These are phyloP conservation scores for Rosa multiflora DNA, from an alignment of 306 rosid genomes.

Conservation along the genomic window DNA sequence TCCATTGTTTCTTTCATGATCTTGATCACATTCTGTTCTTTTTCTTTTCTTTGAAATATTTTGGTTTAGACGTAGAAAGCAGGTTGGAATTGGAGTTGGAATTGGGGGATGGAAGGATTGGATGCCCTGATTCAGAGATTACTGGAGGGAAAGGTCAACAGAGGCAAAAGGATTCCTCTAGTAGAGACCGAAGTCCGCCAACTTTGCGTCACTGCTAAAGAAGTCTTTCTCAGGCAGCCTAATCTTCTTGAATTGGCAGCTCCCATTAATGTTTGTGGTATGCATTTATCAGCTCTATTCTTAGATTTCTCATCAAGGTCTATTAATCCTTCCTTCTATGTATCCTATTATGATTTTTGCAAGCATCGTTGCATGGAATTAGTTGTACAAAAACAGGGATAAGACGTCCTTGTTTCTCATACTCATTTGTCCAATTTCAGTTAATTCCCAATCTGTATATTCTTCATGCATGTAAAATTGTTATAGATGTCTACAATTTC, in stretches of 20 bases:
- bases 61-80: not conserved
- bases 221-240: slow-evolving; percentile 74
- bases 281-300: not conserved
- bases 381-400: not conserved
- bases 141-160: slow-evolving; percentile 65
- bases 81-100: not conserved
- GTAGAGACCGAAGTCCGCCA: slow-evolving; percentile 75
- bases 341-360: not conserved
- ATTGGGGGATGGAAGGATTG: slow-evolving; percentile 73
- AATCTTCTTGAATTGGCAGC: slow-evolving; percentile 80
- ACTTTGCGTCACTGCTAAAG: slow-evolving; percentile 69
- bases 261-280: slow-evolving; percentile 93
- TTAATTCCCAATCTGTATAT: not conserved
- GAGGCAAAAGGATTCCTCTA: slow-evolving; percentile 64
- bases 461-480: not conserved
- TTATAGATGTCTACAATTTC: not conserved
- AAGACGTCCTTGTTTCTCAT: not conserved
- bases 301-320: not conserved
- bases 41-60: not conserved
- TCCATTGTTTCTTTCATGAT: not conserved
- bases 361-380: not conserved
- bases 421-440: not conserved
- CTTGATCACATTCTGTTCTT: slow-evolving; percentile 5
- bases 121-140: slow-evolving; percentile 74
- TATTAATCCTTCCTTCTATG: not conserved